A percentile compares a stretch with the other conserved stretches of the same genome.
phyloP scores from a whole-genome alignment of 139 green algal species.

The Haematococcus lacustris region DNA sequence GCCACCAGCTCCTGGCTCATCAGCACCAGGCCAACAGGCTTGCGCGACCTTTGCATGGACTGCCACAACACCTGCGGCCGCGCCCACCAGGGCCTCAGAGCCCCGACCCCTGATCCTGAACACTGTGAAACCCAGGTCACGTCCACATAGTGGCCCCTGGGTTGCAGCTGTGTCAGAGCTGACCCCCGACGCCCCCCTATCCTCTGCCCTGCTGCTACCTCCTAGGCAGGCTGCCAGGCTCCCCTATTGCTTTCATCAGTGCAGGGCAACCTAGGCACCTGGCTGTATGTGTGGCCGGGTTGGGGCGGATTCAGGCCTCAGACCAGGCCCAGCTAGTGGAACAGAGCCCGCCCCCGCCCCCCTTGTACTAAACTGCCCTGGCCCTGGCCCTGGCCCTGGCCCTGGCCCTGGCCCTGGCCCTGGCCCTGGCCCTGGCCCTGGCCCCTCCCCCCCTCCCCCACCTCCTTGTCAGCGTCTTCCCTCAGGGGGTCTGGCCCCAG shows the following conservation, averaged over 20 bases:
- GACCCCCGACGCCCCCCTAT: neutral
- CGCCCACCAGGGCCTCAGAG: neutral
- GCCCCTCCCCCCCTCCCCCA: too few relatives aligned
- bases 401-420: too few relatives aligned
- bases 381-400: too few relatives aligned
- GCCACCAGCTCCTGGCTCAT: constrained; percentile 80
- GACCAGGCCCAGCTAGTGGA: neutral
- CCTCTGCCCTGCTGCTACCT: neutral
- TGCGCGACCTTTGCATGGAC: constrained; percentile 37
- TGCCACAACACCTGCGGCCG: constrained; percentile 26
- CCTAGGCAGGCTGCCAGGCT: neutral
- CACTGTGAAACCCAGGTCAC: neutral
- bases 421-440: too few relatives aligned
- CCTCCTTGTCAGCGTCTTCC: constrained; percentile 44
- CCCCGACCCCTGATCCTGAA: neutral
- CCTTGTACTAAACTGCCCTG: too few relatives aligned
- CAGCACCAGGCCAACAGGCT: constrained; percentile 68
- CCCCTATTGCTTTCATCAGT: neutral
- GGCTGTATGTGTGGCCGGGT: neutral
- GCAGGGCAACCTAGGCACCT: neutral
- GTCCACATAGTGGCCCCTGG: neutral
- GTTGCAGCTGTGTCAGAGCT: neutral
- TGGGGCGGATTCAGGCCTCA: neutral
- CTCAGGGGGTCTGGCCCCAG: constrained; percentile 74
- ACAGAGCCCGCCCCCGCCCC: too few relatives aligned